Conservation (phyloP, 768 basidiomycete genomes). For the Holtermanniella nyarrowii region DNA sequence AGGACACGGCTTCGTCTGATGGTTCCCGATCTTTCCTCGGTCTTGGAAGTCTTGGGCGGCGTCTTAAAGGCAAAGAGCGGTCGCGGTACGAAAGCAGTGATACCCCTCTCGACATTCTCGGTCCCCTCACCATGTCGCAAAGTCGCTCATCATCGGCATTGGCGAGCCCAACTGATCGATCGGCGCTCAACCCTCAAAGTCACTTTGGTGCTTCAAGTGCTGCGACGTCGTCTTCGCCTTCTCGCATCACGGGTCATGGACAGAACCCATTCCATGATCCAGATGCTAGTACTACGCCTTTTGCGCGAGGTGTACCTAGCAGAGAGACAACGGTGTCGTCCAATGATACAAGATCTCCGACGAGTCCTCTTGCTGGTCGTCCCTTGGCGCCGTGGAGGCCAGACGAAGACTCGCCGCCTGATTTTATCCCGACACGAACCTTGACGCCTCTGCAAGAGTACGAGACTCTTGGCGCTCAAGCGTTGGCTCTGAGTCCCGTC, state of each 20-base stretch:
- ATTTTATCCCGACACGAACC: conserved; percentile 3
- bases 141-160: conserved; percentile 12
- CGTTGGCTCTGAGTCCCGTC: background rate
- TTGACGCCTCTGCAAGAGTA: background rate
- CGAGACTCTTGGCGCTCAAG: too few relatives aligned
- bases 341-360: conserved; percentile 1
- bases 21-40: background rate
- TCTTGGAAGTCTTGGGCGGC: background rate
- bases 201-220: background rate
- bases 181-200: background rate
- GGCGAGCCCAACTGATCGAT: conserved; percentile 3
- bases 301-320: background rate
- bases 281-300: too few relatives aligned
- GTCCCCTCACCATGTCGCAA: conserved; percentile 7
- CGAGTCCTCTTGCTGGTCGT: background rate
- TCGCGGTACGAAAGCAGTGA: background rate
- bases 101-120: background rate
- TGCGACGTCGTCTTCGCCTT: background rate
- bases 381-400: background rate
- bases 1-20: background rate
- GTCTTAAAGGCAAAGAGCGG: background rate
- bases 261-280: conserved; percentile 8
- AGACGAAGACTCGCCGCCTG: background rate
- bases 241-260: background rate
- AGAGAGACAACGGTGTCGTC: background rate